These are phyloP conservation scores for Sphaerobolus stellatus DNA, from an alignment of 1,284 basidiomycete species.

Conservation along the genomic window DNA sequence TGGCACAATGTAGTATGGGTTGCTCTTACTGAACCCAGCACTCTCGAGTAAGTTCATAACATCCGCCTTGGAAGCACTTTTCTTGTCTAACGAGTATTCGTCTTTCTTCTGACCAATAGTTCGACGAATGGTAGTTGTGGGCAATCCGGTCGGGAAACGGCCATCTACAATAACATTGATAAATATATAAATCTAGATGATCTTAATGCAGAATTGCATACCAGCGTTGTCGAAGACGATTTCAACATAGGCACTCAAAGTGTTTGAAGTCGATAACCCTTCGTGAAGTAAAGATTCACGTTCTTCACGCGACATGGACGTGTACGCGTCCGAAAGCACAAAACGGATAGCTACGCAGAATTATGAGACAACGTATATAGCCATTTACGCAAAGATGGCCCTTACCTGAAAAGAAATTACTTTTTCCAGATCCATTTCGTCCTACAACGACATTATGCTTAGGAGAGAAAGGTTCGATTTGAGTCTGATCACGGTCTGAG, in stretches of 20 bases:
- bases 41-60: constrained; percentile 95
- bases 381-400: constrained; percentile 12
- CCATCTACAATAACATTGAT: constrained; percentile 90
- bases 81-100: constrained; percentile 96
- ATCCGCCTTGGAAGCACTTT: constrained; percentile 93
- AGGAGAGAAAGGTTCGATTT: constrained; percentile 80
- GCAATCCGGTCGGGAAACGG: constrained; percentile 86
- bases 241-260: constrained; percentile 89
- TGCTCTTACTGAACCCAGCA: constrained; percentile 95
- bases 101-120: constrained; percentile 99
- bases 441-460: constrained; percentile 94
- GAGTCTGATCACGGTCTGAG: constrained; percentile 76
- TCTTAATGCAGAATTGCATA: neutral
- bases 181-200: constrained; percentile 44
- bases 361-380: neutral
- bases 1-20: constrained; percentile 99
- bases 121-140: constrained; percentile 82
- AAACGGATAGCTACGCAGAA: constrained; percentile 81
- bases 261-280: constrained; percentile 85
- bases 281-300: constrained; percentile 91
- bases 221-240: constrained; percentile 19
- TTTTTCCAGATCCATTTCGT: constrained; percentile 93
- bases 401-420: constrained; percentile 92
- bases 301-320: constrained; percentile 92
- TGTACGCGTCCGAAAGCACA: constrained; percentile 96